Conservation (phyloP, 75 land plant species). For the Pinus albicaulis region DNA sequence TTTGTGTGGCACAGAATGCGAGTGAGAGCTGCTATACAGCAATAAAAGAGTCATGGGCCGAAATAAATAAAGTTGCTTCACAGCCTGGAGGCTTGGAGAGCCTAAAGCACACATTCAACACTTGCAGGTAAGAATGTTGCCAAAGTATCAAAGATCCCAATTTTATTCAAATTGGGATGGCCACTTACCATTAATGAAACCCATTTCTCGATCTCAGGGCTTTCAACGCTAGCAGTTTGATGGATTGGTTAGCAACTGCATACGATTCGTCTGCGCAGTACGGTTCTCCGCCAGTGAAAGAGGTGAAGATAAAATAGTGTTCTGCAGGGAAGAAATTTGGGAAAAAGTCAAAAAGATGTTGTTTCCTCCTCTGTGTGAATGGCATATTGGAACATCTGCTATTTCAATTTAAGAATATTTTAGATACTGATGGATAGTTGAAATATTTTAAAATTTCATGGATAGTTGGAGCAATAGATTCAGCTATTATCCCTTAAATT, state of each 20-base stretch:
- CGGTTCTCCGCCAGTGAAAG: not conserved
- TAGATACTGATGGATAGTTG: no score
- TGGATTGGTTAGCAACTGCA: not conserved
- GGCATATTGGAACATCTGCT: no score
- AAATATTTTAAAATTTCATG: no score
- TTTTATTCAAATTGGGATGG: not conserved
- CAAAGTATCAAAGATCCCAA: not conserved
- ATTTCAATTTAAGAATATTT: no score
- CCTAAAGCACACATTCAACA: constrained; percentile 33
- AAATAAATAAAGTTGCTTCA: constrained; percentile 29
- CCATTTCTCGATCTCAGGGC: not conserved
- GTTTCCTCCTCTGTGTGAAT: no score
- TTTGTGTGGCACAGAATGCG: not conserved
- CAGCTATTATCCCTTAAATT: no score
- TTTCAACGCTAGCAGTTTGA: not conserved
- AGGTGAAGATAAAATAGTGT: not conserved
- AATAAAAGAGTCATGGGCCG: constrained; percentile 56
- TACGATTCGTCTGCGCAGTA: constrained; percentile 19
- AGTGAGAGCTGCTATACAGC: constrained; percentile 50
- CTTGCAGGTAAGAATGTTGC: constrained; percentile 40
- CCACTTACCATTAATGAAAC: no score
- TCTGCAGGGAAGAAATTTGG: no score
- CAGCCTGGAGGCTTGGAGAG: constrained; percentile 34
- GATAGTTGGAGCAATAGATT: no score
- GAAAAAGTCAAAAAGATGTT: no score